Evolutionary conservation across 106 monocot species (phyloP), one percentile per base, ranked within the genome.

Genomic region (Chionographis japonica): DNA sequence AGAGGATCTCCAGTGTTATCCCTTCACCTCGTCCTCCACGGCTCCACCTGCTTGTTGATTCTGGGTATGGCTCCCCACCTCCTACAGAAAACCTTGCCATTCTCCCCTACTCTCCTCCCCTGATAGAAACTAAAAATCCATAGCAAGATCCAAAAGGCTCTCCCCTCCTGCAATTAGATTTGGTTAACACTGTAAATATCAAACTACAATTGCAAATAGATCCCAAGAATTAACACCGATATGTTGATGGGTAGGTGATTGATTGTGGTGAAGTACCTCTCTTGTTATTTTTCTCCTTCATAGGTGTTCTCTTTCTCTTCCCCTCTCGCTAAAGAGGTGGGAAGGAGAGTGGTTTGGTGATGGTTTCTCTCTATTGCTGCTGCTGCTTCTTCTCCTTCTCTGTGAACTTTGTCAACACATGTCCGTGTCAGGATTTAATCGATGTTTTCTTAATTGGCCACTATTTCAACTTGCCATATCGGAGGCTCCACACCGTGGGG

Each of bases 21-120:
- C 12, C 50, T 19, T 70, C 49, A 5, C 69, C 69, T 17, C 43
- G 62, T 3, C 40, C 79, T 6, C 53, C 40, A 15, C 58, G n/a
- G n/a, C n/a, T n/a, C n/a, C 60, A 35, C 70, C 61, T 41, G 54
- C 70, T 70, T 60, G 63, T 69, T 36, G 71, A 7, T 68, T 54
- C 77, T 42, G 65, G 16, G n/a, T 17, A 4, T 67, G 72, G 40
- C 63, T 42, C 6, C 85, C 1, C 74, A n/a, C 84, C 74, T 79
- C 84, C 74, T 82, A 89, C 68, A 62, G 81, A 70, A 71, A 89
- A 85, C 51, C 84, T 79, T 7, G 84, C 84, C 88, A 89, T 88
- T 37, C 20, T 63, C n/a, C 17, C 8, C 54, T 42, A 17, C 66
- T 51, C 66, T 51, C 12, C 46, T 46, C 46, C 9, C 5, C 9